Evolutionary conservation across 2,329 filamentous ascomycete species (phyloP), one percentile per base, ranked within the genome.

Genomic region (Zymoseptoria brevis): DNA sequence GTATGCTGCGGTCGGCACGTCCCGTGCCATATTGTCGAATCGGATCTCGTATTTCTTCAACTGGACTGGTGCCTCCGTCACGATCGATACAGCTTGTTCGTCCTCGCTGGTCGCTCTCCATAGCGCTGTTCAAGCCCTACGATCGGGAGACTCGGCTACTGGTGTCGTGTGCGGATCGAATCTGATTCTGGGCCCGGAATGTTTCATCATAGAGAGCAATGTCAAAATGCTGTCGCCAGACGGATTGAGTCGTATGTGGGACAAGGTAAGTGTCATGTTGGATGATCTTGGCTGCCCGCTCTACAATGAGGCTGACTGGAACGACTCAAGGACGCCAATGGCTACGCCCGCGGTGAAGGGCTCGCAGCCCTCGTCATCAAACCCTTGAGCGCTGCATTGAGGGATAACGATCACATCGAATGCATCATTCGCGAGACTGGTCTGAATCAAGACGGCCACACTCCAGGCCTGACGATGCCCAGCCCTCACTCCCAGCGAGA

Each of bases 291-390:
- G 29, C 48, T 22, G 21, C 21, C 21, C 48, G 9, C 48, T 22
- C n/a, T 9, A 19, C 4, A 9, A 8, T 3, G 3, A 3, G 2
- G 16, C 48, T 50, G 48, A 50, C 48, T 19, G 16, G 21, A 22
- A 19, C 8, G 8, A 8, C 48, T 50, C 51, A 22, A 65, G 2
- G 62, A 65, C 2, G 81, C 79, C 0, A 71, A 81, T 64, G 81
- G 80, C 5, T 81, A 76, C 66, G 80, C 74, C 19, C 74, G 81
- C 0, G 80, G 80, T 9, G 83, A 86, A 55, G 82, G 81, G 0
- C 68, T 82, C 5, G 76, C 76, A 0, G 71, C 73, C 0, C 24
- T 64, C 4, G 53, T 64, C 24, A 13, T 65, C 6, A 65, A 66
- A 51, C 54, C 48, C 4, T 48, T 66, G 4, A 57, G 53, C 50